Base-by-base conservation (phyloP, 768 basidiomycete genomes). In the Scleroderma citrinum region DNA sequence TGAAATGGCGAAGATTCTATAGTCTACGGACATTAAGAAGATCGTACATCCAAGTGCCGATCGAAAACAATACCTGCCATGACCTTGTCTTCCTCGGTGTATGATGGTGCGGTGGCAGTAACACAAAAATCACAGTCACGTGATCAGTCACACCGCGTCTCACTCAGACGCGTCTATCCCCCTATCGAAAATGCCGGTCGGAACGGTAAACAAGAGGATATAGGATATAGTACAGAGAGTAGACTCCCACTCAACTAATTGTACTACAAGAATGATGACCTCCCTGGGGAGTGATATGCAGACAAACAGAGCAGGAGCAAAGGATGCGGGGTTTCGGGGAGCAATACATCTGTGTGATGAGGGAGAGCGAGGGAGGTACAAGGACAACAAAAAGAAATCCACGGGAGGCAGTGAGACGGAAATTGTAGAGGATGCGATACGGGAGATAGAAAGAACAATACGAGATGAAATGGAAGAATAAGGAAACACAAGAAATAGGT, bases 1-100 rank as follows among this genome's bases (percentile, higher is more conserved):
- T 2, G 81, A 64, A 36, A 69, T 75, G 24, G 87, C 74, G 60
- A 96, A 97, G 40, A 84, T 76, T 14, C 82, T 63, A 60, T 92
- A 87, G 55, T 92, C 91, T 84, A 24, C 30, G 20, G 17, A 23
- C 30, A 16, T 14, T 42, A 13, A 42, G 24, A 23, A 13, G 23
- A 42, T 16, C 24, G 24, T 14, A 44, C 20, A 31, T n/a, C 29
- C 31, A 20, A 19, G 43, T 17, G n/a, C 16, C 16, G 30, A 21
- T n/a, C 1, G 31, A 12, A 32, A 13, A 32, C 26, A 44, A 29
- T 13, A 44, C 43, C 43, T 44, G 43, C 30, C 43, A 44, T 44
- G 19, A 10, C 11, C 20, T 32, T 16, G n/a, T 6, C n/a, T 13
- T 19, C 38, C n/a, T 21, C 38, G 19, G 8, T 29, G 5, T 29